Conservation (phyloP, 2,329 filamentous ascomycete genomes). For the Cladosporium austrohemisphaericum region DNA sequence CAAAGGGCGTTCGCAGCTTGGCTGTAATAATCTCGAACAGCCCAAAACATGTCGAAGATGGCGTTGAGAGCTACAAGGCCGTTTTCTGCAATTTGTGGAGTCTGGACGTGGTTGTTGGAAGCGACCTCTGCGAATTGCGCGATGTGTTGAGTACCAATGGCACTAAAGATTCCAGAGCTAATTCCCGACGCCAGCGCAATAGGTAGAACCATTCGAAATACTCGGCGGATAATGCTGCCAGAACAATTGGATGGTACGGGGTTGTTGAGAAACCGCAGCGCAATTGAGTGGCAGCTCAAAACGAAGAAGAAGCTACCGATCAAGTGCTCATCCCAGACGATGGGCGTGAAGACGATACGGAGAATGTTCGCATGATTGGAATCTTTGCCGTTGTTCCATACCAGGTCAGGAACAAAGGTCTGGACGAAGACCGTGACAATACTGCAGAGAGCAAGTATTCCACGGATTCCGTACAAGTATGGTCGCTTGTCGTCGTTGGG, state of each 20-base stretch:
- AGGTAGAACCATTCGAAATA: slow-evolving; percentile 42
- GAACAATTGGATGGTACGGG: slow-evolving; percentile 36
- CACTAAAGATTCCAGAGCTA: slow-evolving; percentile 35
- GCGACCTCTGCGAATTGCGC: slow-evolving; percentile 36
- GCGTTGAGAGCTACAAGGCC: slow-evolving; percentile 45
- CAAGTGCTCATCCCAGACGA: slow-evolving; percentile 46
- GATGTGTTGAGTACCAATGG: slow-evolving; percentile 34
- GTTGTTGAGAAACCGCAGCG: slow-evolving; percentile 40
- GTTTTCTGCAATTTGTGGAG: slow-evolving; percentile 33
- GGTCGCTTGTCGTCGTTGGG: slow-evolving; percentile 14
- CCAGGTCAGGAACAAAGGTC: slow-evolving; percentile 43
- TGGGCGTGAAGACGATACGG: slow-evolving; percentile 43
- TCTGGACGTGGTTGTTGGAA: slow-evolving; percentile 36
- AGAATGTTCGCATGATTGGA: slow-evolving; percentile 40
- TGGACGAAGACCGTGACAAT: slow-evolving; percentile 47
- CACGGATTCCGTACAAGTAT: slow-evolving; percentile 44
- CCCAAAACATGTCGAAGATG: slow-evolving; percentile 47
- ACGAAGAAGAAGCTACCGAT: slow-evolving; percentile 47
- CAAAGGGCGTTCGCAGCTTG: slow-evolving; percentile 43
- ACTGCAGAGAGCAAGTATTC: slow-evolving; percentile 41
- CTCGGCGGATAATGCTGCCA: slow-evolving; percentile 41
- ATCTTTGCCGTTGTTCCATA: slow-evolving; percentile 36
- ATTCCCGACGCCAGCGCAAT: slow-evolving; percentile 41
- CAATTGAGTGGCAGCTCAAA: slow-evolving; percentile 43
- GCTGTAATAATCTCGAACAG: slow-evolving; percentile 35